Conservation (phyloP, 345 rosid genomes). For the Rhizophora apiculata region DNA sequence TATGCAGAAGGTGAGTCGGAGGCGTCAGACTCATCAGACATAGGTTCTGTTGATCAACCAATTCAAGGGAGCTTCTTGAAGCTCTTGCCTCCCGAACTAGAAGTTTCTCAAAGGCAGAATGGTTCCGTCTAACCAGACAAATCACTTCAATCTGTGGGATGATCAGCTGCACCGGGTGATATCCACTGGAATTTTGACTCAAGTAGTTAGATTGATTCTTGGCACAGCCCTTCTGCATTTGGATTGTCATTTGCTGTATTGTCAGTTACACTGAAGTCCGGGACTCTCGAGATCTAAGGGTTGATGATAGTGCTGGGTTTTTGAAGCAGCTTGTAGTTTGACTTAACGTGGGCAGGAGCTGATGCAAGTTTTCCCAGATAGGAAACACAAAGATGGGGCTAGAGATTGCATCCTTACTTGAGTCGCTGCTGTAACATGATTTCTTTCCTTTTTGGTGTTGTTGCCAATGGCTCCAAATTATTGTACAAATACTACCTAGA, state of each 20-base stretch:
- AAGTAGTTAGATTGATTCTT: not conserved
- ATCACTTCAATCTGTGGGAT: not conserved
- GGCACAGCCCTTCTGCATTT: not conserved
- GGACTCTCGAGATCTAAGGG: not conserved
- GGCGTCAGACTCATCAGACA: slow-evolving; percentile 42
- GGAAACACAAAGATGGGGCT: not conserved
- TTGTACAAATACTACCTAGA: slow-evolving; percentile 8
- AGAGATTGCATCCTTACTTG: slow-evolving; percentile 5
- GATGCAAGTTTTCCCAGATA: not conserved
- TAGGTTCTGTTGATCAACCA: slow-evolving; percentile 24
- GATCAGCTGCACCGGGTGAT: not conserved
- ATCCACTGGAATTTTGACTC: not conserved
- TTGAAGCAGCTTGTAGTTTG: not conserved
- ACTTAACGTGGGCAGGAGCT: not conserved
- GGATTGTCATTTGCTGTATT: not conserved
- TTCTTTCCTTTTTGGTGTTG: not conserved
- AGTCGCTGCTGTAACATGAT: slow-evolving; percentile 2
- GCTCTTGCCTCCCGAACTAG: slow-evolving; percentile 42
- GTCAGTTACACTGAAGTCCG: not conserved
- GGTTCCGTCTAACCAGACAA: not conserved
- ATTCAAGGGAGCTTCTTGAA: slow-evolving; percentile 52
- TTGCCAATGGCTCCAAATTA: not conserved
- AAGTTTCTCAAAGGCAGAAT: slow-evolving; percentile 30
- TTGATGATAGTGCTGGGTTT: not conserved
- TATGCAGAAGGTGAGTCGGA: slow-evolving; percentile 50